Base-by-base conservation (phyloP, 2,329 filamentous ascomycete species). In the Penicillium brevicompactum region DNA sequence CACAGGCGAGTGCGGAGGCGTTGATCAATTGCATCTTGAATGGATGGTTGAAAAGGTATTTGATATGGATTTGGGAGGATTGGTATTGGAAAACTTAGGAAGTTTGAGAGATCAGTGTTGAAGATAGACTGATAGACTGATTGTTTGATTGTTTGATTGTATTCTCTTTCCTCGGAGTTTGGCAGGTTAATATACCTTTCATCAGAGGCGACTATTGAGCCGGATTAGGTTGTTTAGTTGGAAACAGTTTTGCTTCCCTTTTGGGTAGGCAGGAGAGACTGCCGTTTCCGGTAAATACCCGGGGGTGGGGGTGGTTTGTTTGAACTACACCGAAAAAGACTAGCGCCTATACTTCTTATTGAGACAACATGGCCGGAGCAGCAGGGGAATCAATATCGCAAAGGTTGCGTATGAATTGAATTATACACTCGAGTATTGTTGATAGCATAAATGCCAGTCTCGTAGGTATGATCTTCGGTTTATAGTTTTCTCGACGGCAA, bases 11-110 rank as follows among this genome's bases (percentile, higher is more conserved):
- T 22, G 63, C 53, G 46, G 57, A 51, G 41, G 41, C 30, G 38
- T 51, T 55, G 48, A 53, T 57, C 53, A 63, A 55, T 37, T 62
- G 58, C 65, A 67, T 67, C 11, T 51, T 67, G 56, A 45, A 34
- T 44, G 13, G 51, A 24, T 47, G n/a, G 21, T 40, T 47, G 46
- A 37, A 16, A 43, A 21, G 21, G 18, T 46, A 24, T 44, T 32
- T 44, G 46, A 13, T 38, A 5, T 43, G 42, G 46, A 51, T 38
- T 24, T 27, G 24, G 50, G 34, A 24, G 49, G 46, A 10, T 46
- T 42, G 34, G 34, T 37, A 22, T 47, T 31, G 22, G 34, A 49
- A n/a, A 30, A 45, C n/a, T 44, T 31, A 18, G n/a, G 40, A 22
- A 18, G 13, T 46, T 57, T 42, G 40, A 22, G 21, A 41, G 24